Evolutionary conservation across 2,329 filamentous ascomycete genomes (phyloP).

Genomic region (Didymellaceae sp.): DNA sequence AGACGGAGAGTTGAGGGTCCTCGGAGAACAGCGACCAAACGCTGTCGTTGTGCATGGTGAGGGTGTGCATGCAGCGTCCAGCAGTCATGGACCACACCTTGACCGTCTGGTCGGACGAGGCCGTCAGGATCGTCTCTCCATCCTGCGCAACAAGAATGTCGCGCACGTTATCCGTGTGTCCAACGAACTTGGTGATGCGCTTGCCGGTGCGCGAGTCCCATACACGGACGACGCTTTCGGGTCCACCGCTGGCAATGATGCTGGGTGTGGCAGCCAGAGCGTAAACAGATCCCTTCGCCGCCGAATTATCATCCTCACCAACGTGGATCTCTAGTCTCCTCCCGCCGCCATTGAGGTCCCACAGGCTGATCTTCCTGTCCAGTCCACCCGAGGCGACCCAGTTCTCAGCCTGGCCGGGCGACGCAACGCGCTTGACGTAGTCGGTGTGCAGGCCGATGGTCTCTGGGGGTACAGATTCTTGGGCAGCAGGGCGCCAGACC

Average conservation of each 20-base stretch:
- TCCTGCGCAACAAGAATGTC: constrained; percentile 88
- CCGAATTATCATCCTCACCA: constrained; percentile 77
- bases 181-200: constrained; percentile 93
- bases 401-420: constrained; percentile 70
- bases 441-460: constrained; percentile 93
- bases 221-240: constrained; percentile 88
- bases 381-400: constrained; percentile 96
- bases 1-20: constrained; percentile 82
- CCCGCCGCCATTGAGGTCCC: constrained; percentile 89
- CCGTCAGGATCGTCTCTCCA: constrained; percentile 90
- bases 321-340: constrained; percentile 88
- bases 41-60: constrained; percentile 98
- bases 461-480: constrained; percentile 68
- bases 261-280: constrained; percentile 80
- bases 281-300: constrained; percentile 93
- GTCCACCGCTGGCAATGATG: constrained; percentile 89
- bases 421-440: constrained; percentile 93
- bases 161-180: constrained; percentile 92
- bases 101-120: constrained; percentile 94
- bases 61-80: constrained; percentile 94
- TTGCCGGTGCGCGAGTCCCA: constrained; percentile 92
- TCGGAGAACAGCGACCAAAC: constrained; percentile 96
- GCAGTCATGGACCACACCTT: constrained; percentile 98
- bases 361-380: constrained; percentile 88
- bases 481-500: constrained; percentile 79